Evolutionary conservation across 1,139 yeast species (phyloP), one percentile per base, ranked within the genome.

Genomic region (Yamadazyma conglobata): DNA sequence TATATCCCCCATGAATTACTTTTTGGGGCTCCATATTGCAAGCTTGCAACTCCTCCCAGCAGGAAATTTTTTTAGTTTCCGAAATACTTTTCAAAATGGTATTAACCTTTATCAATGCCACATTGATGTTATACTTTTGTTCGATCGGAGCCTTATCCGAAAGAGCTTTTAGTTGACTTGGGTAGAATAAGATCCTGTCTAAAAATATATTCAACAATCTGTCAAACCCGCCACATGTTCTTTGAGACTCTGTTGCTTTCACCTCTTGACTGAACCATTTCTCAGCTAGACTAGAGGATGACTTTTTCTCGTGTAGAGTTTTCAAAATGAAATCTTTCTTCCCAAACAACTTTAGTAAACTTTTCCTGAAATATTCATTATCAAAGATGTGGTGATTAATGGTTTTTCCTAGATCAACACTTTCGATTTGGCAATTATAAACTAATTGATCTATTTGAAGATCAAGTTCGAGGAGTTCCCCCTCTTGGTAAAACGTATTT

Each of bases 101-200:
- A 23, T 48, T 48, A 9, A 46, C 37, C 27, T 44, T 43, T 5
- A 50, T 43, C 18, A 50, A 34, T 1, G 52, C 35, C 5, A 48
- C 8, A 28, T 40, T 40, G 15, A 50, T 32, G 5, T 31, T 31
- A 22, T 31, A 35, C 8, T 30, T 33, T 4, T 40, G 40, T 16
- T 33, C 35, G 16, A 27, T 27, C n/a, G 28, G 33, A n/a, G 36
- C 21, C 6, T 17, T 16, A 30, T 44, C 51, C 24, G 31, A 37
- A 10, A 49, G 35, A 14, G 15, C 23, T 26, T 50, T 50, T 16
- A 50, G 27, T 16, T 38, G 35, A 12, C 28, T 12, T 2, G 54
- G 54, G 31, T 47, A 48, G 13, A 25, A 27, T n/a, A 31, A 24
- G 10, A 48, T 18, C 19, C 46, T 34, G 18, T 43, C 40, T n/a